Evolutionary conservation across 2,329 filamentous ascomycete genomes (phyloP).

Genomic region (Sporothrix mexicana): DNA sequence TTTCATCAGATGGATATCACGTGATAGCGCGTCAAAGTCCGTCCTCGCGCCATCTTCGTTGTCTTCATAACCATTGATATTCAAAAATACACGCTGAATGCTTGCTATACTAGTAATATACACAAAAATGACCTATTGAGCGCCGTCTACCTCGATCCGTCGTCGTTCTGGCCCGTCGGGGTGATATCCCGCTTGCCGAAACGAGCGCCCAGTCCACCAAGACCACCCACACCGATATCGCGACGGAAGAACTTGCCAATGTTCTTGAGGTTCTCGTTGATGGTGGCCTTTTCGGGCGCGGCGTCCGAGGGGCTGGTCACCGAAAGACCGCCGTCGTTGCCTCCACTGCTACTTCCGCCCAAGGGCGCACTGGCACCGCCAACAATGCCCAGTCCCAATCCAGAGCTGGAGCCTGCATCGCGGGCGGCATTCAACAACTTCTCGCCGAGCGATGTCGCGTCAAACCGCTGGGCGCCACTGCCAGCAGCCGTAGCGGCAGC

Average conservation of each 20-base stretch:
- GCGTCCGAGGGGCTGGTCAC: constrained; percentile 10
- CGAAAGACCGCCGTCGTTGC: constrained; percentile 36
- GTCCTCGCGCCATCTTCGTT: not conserved
- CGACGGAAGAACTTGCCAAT: constrained; percentile 95
- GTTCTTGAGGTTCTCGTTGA: constrained; percentile 94
- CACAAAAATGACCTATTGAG: not conserved
- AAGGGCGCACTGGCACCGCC: constrained; percentile 3
- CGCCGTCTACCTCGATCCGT: constrained; percentile 14
- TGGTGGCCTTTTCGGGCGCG: constrained; percentile 64
- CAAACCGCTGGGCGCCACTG: constrained; percentile 32
- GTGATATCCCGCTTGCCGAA: constrained; percentile 68
- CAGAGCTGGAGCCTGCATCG: constrained; percentile 58
- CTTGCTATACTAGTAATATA: constrained; percentile 2
- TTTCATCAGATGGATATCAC: not conserved
- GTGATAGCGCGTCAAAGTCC: constrained; percentile 10
- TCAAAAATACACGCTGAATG: constrained; percentile 22
- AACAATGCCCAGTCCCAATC: constrained; percentile 27
- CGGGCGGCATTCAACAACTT: constrained; percentile 86
- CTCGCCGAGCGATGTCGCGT: constrained; percentile 66
- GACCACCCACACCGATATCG: constrained; percentile 80
- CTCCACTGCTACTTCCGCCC: constrained; percentile 20
- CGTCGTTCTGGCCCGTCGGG: constrained; percentile 41
- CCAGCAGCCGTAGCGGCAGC: constrained; percentile 4
- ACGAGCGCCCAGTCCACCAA: constrained; percentile 74
- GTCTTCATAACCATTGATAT: not conserved